phyloP scores from a whole-genome alignment of 331 rosid species.

The Ulmus americana region DNA sequence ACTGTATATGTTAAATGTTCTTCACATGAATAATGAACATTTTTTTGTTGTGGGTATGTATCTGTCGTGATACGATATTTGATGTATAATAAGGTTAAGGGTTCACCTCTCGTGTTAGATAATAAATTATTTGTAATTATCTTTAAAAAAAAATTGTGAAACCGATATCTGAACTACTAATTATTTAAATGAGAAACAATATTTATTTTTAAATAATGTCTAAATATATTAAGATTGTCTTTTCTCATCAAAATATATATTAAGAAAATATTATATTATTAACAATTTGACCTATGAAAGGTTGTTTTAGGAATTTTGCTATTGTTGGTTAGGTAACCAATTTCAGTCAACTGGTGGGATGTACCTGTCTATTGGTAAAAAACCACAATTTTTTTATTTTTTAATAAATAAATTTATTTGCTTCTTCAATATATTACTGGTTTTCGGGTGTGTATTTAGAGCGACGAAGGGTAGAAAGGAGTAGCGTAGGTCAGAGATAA shows the following conservation, averaged over 20 bases:
- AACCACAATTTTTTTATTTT: not conserved
- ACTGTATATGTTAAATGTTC: not conserved
- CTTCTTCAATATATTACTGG: conserved; percentile 20
- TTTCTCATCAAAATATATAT: too few relatives aligned
- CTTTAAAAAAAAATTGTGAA: too few relatives aligned
- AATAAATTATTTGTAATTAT: not conserved
- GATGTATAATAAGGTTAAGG: not conserved
- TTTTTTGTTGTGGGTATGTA: too few relatives aligned
- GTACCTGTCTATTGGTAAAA: conserved; percentile 33
- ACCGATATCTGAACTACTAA: not conserved
- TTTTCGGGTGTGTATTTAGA: conserved; percentile 18
- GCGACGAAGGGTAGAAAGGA: not conserved
- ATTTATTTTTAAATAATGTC: not conserved
- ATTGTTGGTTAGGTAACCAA: conserved; percentile 22
- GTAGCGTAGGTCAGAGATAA: not conserved
- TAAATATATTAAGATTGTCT: too few relatives aligned
- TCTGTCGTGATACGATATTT: not conserved
- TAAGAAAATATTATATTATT: too few relatives aligned
- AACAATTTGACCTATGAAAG: not conserved
- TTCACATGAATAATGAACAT: not conserved
- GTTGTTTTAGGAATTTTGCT: conserved; percentile 26
- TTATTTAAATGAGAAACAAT: not conserved
- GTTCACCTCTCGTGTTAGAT: not conserved
- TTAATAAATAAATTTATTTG: not conserved
- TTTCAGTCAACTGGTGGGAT: conserved; percentile 31